Evolutionary conservation across 108 stramenopile genomes (phyloP), one percentile per base, ranked within the genome.

Genomic region (Licmophora abbreviata): DNA sequence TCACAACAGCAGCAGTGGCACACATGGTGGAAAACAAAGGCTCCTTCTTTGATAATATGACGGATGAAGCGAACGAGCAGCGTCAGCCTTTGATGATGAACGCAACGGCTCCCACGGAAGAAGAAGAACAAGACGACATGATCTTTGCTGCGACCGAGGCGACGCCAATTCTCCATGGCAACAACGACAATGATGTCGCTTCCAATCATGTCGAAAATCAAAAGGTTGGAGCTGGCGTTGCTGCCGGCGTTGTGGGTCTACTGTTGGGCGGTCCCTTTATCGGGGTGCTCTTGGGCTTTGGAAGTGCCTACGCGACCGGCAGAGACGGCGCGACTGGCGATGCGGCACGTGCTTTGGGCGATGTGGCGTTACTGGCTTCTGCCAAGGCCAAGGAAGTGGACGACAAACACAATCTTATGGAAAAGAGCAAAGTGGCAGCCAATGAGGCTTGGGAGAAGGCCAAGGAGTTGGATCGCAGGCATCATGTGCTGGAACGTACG

Each of bases 391-490:
- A 57, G 21, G 54, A 80, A 44, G 20, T 87, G 9, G 62, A 83
- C 48, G 56, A 73, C 21, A 73, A 74, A 36, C 76, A 87, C 50
- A 30, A 77, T 26, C 46, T 87, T 35, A 63, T 73, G 11, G 48
- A 72, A 45, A 27, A 56, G 27, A 14, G 27, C 14, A 79, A 75
- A 34, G 38, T 24, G 18, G 81, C 76, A 38, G 73, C 61, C 18
- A 41, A 26, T 18, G 58, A 51, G 35, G 76, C 49, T 11, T 40
- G 44, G 15, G 40, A 45, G 0, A 61, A 61, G 48, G 78, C 74
- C 6, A 66, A 75, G 59, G 44, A 81, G 53, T 42, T 75, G 14
- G 71, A 83, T 36, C 60, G 76, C 41, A 72, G 76, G 46, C 77
- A 81, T 59, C 62, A 81, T 43, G 64, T 74, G 12, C 44, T 53